Evolutionary conservation across 1,284 basidiomycete genomes (phyloP).

Genomic region (Marasmius tenuissimus): DNA sequence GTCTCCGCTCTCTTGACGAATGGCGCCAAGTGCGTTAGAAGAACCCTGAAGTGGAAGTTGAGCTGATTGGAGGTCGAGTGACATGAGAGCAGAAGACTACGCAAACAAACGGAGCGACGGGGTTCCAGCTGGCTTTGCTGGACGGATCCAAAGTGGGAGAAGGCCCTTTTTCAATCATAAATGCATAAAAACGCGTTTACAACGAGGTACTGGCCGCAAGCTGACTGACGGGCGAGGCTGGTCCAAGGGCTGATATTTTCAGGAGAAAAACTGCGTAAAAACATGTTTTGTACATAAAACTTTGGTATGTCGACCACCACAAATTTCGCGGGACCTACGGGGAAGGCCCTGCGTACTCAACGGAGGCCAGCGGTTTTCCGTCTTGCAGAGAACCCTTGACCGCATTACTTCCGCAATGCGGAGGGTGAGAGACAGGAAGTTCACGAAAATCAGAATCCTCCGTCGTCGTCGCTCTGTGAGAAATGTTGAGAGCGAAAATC

Average conservation of each 20-base stretch:
- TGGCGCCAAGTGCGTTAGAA: conserved; percentile 1
- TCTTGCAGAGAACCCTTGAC: conserved; percentile 64
- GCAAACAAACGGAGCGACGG: neutral
- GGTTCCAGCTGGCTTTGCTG: neutral
- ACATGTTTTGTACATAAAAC: conserved; percentile 7
- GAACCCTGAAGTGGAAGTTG: neutral
- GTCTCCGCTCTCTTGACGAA: conserved; percentile 5
- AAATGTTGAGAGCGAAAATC: conserved; percentile 23
- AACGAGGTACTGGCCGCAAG: conserved; percentile 8
- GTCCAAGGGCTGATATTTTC: neutral
- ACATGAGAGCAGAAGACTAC: conserved; percentile 2
- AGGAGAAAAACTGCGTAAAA: neutral
- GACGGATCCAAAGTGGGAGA: conserved; percentile 1
- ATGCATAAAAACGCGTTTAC: conserved; percentile 21
- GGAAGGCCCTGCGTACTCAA: conserved; percentile 74
- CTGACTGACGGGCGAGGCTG: neutral
- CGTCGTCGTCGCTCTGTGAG: conserved; percentile 76
- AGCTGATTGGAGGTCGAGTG: conserved; percentile 3
- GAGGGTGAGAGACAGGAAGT: conserved; percentile 76
- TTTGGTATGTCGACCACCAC: conserved; percentile 60
- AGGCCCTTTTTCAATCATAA: too few species aligned
- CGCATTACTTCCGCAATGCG: conserved; percentile 27
- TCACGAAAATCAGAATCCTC: conserved; percentile 31
- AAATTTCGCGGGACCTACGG: conserved; percentile 75
- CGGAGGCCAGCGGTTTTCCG: conserved; percentile 49